phyloP scores from a whole-genome alignment of 1,139 yeast genomes.

The Hyphopichia pseudoburtonii region DNA sequence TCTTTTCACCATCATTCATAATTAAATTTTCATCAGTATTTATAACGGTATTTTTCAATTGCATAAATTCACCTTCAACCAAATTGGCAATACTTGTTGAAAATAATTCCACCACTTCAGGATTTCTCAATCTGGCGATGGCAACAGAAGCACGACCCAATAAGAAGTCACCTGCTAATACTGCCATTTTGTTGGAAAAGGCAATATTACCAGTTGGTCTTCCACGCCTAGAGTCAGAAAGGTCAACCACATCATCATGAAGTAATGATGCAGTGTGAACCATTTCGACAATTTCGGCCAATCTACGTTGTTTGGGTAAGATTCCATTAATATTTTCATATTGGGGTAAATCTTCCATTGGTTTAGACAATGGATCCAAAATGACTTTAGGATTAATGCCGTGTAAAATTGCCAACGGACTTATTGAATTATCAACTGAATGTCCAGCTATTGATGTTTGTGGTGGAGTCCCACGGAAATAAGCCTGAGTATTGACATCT shows the following conservation, averaged over 20 bases:
- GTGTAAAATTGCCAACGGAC: slow-evolving; percentile 81
- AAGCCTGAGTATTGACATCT: slow-evolving; percentile 67
- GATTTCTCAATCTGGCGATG: slow-evolving; percentile 85
- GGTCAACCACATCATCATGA: slow-evolving; percentile 97
- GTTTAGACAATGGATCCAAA: slow-evolving; percentile 79
- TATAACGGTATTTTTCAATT: slow-evolving; percentile 84
- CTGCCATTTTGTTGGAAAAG: slow-evolving; percentile 96
- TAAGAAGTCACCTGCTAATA: slow-evolving; percentile 92
- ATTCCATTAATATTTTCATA: slow-evolving; percentile 67
- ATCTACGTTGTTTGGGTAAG: slow-evolving; percentile 87
- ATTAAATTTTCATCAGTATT: slow-evolving; percentile 44
- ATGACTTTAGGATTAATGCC: slow-evolving; percentile 83
- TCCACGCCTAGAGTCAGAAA: slow-evolving; percentile 87
- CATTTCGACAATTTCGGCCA: slow-evolving; percentile 98
- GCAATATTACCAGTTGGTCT: slow-evolving; percentile 91
- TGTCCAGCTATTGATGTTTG: slow-evolving; percentile 53
- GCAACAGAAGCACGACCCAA: slow-evolving; percentile 97
- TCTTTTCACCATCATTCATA: slow-evolving; percentile 50
- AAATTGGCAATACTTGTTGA: slow-evolving; percentile 95
- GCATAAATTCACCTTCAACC: slow-evolving; percentile 99
- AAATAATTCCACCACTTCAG: slow-evolving; percentile 94
- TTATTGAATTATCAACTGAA: slow-evolving; percentile 57
- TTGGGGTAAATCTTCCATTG: slow-evolving; percentile 70
- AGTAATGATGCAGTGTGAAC: slow-evolving; percentile 95
- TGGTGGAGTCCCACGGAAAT: slow-evolving; percentile 52